Base-by-base conservation (phyloP, 768 basidiomycete genomes). In the Kwoniella sp. region DNA sequence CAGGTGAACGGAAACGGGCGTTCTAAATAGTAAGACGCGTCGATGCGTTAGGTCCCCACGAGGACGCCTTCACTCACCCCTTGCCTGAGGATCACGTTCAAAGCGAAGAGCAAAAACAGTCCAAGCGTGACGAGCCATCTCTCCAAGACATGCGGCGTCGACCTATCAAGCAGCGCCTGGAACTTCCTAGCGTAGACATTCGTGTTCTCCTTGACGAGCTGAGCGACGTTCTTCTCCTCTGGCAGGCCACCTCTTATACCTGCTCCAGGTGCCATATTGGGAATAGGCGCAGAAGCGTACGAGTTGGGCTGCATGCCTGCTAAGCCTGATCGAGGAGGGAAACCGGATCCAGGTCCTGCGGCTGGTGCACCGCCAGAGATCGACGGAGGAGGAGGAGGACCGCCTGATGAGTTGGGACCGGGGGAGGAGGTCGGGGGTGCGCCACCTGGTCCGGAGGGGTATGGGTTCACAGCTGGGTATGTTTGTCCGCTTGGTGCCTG, bases 71-170 rank as follows among this genome's bases (percentile, higher is more conserved):
- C 40, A 85, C 90, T 84, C 76, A 93, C 92, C 70, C 92, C 95
- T 83, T 98, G 90, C 5, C 90, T 83, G 46, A 94, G 77, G 13
- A 97, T 83, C 70, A 99, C 93, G 63, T 95, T 85, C 57, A 97
- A 79, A 73, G 90, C 82, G 78, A 99, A 98, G 36, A 97, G 36
- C 24, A 82, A 74, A 60, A 94, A 81, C 15, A 96, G 74, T 4
- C 84, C 90, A 2, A 83, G 83, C 2, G 91, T 91, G 37, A 84
- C 86, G 25, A 91, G 72, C 96, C 96, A 99, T 63, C 96, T 86
- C 72, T 94, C 85, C n/a, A 91, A 80, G 29, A 88, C 85, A 76
- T 92, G 87, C 0, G 96, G 96, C 2, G 95, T 96, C 83, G 89
- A 88, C 25, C 90, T 86, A 84, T 99, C 96, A n/a, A 97, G 85